phyloP scores from a whole-genome alignment of 2,329 filamentous ascomycete genomes.

The Erysiphe neolycopersici region DNA sequence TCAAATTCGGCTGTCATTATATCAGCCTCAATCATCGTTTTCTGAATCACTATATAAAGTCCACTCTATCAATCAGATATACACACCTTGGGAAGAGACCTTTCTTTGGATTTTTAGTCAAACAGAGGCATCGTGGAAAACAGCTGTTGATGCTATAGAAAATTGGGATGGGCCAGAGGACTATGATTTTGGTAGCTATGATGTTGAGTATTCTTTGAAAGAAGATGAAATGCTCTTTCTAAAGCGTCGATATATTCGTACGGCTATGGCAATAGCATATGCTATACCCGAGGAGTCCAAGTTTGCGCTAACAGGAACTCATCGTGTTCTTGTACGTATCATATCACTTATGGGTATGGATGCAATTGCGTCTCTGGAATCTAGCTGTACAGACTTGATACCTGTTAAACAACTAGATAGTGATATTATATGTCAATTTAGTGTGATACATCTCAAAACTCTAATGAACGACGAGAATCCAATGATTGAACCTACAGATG shows the following conservation, averaged over 20 bases:
- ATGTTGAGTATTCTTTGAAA: constrained; percentile 25
- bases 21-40: constrained; percentile 2
- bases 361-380: constrained; percentile 23
- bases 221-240: constrained; percentile 33
- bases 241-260: constrained; percentile 36
- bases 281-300: constrained; percentile 30
- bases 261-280: constrained; percentile 41
- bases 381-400: constrained; percentile 20
- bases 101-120: constrained; percentile 39
- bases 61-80: constrained; percentile 13
- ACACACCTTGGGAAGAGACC: constrained; percentile 40
- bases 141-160: constrained; percentile 35
- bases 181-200: constrained; percentile 36
- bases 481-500: constrained; percentile 31
- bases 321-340: constrained; percentile 32
- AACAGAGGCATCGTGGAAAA: constrained; percentile 30
- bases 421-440: constrained; percentile 16
- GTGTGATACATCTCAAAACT: constrained; percentile 21
- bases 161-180: constrained; percentile 52
- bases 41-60: constrained; percentile 7
- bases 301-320: constrained; percentile 31
- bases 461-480: constrained; percentile 32
- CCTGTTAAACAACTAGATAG: constrained; percentile 15
- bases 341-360: constrained; percentile 32
- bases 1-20: constrained; percentile 14